Conservation (phyloP, 1,284 basidiomycete species). For the Malassezia arunalokei region DNA sequence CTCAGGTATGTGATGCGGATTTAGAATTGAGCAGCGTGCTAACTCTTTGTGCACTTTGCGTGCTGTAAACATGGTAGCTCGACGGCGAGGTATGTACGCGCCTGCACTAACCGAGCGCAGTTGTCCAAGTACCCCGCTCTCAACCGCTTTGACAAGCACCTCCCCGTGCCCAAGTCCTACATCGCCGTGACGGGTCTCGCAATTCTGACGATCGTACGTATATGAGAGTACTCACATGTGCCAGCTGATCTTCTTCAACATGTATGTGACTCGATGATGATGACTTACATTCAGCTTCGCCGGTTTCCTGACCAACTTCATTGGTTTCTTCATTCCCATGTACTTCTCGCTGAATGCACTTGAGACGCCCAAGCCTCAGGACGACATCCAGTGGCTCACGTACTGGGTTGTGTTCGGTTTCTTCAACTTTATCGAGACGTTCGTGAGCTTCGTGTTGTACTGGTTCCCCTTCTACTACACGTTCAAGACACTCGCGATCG, state of each 20-base stretch:
- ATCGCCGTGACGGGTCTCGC: constrained; percentile 63
- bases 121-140: constrained; percentile 71
- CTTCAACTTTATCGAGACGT: constrained; percentile 45
- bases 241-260: constrained; percentile 49
- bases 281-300: constrained; percentile 23
- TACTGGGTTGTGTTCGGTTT: constrained; percentile 47
- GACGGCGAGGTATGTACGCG: constrained; percentile 72
- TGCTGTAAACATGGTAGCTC: constrained; percentile 54
- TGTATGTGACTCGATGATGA: constrained; percentile 19
- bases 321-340: constrained; percentile 44
- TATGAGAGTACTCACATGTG: neutral
- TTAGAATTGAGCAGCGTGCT: neutral
- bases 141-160: constrained; percentile 65
- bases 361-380: constrained; percentile 43
- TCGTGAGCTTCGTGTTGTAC: constrained; percentile 39
- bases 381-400: constrained; percentile 47
- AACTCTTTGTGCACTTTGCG: neutral
- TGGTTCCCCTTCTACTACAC: constrained; percentile 77
- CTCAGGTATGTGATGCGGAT: constrained; percentile 30
- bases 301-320: constrained; percentile 44
- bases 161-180: constrained; percentile 85
- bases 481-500: constrained; percentile 67
- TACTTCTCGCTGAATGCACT: constrained; percentile 46
- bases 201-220: constrained; percentile 48
- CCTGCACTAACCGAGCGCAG: constrained; percentile 46